phyloP scores from a whole-genome alignment of 2,329 filamentous ascomycete genomes.

The Phyllosticta capitalensis region DNA sequence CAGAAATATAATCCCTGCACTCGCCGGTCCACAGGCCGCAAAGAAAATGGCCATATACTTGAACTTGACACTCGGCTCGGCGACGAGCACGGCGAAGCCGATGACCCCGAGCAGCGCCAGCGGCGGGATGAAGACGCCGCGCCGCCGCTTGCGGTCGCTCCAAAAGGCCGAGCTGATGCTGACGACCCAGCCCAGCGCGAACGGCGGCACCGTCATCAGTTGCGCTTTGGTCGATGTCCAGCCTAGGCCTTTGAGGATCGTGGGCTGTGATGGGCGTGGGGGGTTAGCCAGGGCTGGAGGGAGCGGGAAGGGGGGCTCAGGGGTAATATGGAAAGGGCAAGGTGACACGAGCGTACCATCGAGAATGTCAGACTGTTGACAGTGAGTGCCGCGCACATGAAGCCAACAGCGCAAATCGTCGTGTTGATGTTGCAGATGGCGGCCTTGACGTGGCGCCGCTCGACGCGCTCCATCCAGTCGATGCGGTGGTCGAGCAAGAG shows the following conservation, averaged over 20 bases:
- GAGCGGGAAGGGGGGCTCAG: slow-evolving; percentile 18
- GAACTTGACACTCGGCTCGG: slow-evolving; percentile 33
- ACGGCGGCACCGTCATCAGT: slow-evolving; percentile 30
- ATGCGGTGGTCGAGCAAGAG: slow-evolving; percentile 42
- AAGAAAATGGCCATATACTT: slow-evolving; percentile 47
- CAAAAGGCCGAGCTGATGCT: slow-evolving; percentile 28
- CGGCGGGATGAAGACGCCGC: slow-evolving; percentile 27
- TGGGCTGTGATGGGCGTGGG: slow-evolving; percentile 27
- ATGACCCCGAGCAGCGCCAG: slow-evolving; percentile 35
- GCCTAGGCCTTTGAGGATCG: slow-evolving; percentile 28
- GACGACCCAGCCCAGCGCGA: slow-evolving; percentile 27
- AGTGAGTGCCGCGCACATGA: slow-evolving; percentile 52
- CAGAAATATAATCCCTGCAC: slow-evolving; percentile 49
- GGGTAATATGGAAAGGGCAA: too few relatives aligned
- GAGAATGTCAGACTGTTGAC: slow-evolving; percentile 40
- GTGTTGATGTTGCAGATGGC: slow-evolving; percentile 49
- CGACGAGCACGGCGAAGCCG: slow-evolving; percentile 46
- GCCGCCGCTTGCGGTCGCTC: slow-evolving; percentile 28
- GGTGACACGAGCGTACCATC: slow-evolving; percentile 24
- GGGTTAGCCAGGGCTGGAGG: background rate
- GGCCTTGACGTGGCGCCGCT: slow-evolving; percentile 40
- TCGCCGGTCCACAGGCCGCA: slow-evolving; percentile 47
- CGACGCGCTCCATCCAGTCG: slow-evolving; percentile 35
- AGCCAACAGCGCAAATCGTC: slow-evolving; percentile 48
- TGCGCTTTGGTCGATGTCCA: slow-evolving; percentile 30